These are phyloP conservation scores for Apophysomyces sp. DNA, from an alignment of 371 early-diverging fungal species.

Conservation along the genomic window DNA sequence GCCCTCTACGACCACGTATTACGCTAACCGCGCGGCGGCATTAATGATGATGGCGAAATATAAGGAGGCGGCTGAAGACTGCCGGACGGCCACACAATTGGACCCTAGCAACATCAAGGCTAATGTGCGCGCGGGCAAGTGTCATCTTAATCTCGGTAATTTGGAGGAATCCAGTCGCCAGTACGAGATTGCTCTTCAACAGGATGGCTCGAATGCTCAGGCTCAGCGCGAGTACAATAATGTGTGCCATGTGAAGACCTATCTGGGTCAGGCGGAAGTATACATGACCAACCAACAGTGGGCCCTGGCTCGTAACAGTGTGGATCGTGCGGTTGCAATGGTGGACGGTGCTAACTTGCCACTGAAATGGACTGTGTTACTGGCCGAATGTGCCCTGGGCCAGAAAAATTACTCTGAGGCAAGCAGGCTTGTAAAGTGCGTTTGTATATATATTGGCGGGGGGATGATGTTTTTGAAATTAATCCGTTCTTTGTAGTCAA, in stretches of 20 bases:
- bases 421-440: conserved; percentile 56
- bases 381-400: conserved; percentile 72
- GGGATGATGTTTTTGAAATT: neutral
- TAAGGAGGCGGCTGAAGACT: conserved; percentile 69
- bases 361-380: conserved; percentile 68
- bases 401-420: conserved; percentile 71
- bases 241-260: conserved; percentile 49
- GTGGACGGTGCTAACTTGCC: conserved; percentile 60
- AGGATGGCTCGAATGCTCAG: conserved; percentile 49
- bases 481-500: conserved; percentile 25
- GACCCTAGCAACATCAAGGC: conserved; percentile 73
- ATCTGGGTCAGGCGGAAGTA: conserved; percentile 56
- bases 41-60: conserved; percentile 70
- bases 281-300: conserved; percentile 59
- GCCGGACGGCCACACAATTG: conserved; percentile 59
- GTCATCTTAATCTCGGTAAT: conserved; percentile 67
- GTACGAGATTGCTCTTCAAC: conserved; percentile 38
- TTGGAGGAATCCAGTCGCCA: conserved; percentile 51
- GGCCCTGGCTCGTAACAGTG: conserved; percentile 58
- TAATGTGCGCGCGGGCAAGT: conserved; percentile 72
- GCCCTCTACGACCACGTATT: conserved; percentile 66
- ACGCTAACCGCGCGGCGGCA: conserved; percentile 84
- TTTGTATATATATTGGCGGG: neutral
- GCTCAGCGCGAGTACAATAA: conserved; percentile 47
- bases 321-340: conserved; percentile 63